Percentiles rank a stretch among this genome's conserved stretches.
These are phyloP conservation scores for Pugionium cornutum DNA, from an alignment of 345 rosid species.

Conservation along the genomic window DNA sequence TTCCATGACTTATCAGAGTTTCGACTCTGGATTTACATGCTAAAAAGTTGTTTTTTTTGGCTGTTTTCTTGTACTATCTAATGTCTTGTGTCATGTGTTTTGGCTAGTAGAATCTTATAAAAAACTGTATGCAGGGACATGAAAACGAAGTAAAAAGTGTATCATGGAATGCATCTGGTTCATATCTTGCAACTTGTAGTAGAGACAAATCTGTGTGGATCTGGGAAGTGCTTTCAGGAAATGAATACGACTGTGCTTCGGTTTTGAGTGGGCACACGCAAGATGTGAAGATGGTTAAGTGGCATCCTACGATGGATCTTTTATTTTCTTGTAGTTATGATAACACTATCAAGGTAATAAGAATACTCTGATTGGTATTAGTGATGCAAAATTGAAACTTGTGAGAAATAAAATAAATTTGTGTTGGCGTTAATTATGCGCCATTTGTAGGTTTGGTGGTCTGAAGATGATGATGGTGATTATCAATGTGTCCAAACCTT, in stretches of 20 bases:
- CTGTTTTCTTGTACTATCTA: constrained; percentile 1
- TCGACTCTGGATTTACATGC: background rate
- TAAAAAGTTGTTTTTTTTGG: constrained; percentile 1
- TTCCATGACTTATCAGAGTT: background rate
- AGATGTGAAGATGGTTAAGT: constrained; percentile 92
- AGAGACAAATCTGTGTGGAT: constrained; percentile 95
- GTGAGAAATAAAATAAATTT: background rate
- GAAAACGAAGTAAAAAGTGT: constrained; percentile 95
- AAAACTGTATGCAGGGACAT: constrained; percentile 58
- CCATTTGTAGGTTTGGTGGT: constrained; percentile 88
- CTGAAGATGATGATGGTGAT: constrained; percentile 75
- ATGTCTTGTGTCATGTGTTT: constrained; percentile 1
- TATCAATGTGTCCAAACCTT: constrained; percentile 81
- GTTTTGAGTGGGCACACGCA: constrained; percentile 92
- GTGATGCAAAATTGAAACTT: background rate
- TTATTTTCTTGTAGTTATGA: constrained; percentile 93
- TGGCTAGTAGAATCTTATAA: constrained; percentile 5
- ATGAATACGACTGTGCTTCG: constrained; percentile 80
- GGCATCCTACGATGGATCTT: constrained; percentile 92
- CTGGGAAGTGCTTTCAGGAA: constrained; percentile 86
- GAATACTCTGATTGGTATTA: background rate
- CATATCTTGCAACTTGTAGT: constrained; percentile 80
- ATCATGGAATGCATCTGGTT: constrained; percentile 83
- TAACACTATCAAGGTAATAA: constrained; percentile 78
- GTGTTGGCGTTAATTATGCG: background rate